phyloP scores from a whole-genome alignment of 2,329 filamentous ascomycete genomes.

The Annulohypoxylon truncatum region DNA sequence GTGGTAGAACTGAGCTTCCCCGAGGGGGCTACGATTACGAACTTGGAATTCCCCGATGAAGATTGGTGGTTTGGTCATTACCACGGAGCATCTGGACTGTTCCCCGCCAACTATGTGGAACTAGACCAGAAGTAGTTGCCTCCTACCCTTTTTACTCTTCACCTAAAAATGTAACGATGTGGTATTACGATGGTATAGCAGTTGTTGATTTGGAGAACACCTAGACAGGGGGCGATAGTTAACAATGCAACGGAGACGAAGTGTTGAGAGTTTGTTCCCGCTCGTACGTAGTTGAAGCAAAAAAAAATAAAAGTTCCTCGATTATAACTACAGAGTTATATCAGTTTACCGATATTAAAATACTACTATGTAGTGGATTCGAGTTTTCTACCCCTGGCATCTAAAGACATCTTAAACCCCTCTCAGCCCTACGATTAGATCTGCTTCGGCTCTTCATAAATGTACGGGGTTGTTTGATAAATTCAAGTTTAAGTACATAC shows the following conservation, averaged over 20 bases:
- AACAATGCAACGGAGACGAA: slow-evolving; percentile 5
- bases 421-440: slow-evolving; percentile 34
- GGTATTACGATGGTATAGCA: slow-evolving; percentile 8
- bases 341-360: slow-evolving; percentile 9
- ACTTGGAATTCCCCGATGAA: slow-evolving; percentile 94
- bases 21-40: slow-evolving; percentile 83
- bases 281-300: slow-evolving; percentile 26
- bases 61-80: slow-evolving; percentile 98
- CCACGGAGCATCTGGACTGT: slow-evolving; percentile 82
- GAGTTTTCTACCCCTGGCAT: slow-evolving; percentile 17
- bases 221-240: slow-evolving; percentile 16
- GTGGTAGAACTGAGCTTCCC: slow-evolving; percentile 80
- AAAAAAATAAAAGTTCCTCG: slow-evolving; percentile 17
- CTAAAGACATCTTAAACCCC: not conserved
- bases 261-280: slow-evolving; percentile 21
- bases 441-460: slow-evolving; percentile 21
- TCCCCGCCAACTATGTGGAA: slow-evolving; percentile 80
- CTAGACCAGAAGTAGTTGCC: slow-evolving; percentile 55
- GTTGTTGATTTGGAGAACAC: slow-evolving; percentile 29
- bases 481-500: not conserved
- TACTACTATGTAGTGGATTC: not conserved
- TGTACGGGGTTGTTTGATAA: not conserved
- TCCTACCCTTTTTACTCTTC: not conserved
- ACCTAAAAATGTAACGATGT: slow-evolving; percentile 31
- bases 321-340: slow-evolving; percentile 2